A percentile compares a stretch with the other conserved stretches of the same genome.
phyloP scores from a whole-genome alignment of 208 protist genomes.

The Lotmaria passim region DNA sequence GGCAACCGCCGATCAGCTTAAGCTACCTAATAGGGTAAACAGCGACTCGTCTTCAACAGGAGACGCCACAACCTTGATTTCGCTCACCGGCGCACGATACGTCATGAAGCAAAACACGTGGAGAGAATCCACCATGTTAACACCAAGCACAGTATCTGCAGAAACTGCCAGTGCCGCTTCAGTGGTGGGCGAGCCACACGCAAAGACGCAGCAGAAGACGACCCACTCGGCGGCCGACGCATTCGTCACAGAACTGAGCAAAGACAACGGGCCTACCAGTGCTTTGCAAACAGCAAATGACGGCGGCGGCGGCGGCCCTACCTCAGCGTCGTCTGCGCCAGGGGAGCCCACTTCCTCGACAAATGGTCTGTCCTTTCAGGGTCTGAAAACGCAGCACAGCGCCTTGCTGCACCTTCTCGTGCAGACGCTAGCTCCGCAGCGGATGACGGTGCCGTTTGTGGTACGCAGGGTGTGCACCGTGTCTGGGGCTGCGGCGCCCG shows the following conservation, averaged over 20 bases:
- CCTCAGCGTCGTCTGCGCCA: no score
- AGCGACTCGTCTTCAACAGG: neutral
- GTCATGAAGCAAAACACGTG: constrained; percentile 26
- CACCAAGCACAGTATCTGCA: neutral
- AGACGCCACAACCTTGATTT: neutral
- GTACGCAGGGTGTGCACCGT: constrained; percentile 19
- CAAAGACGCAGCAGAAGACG: no score
- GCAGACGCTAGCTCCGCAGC: constrained; percentile 22
- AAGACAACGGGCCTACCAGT: no score
- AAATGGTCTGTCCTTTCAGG: constrained; percentile 1
- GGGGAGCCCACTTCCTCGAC: neutral
- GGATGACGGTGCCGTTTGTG: constrained; percentile 7
- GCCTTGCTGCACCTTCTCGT: constrained; percentile 29
- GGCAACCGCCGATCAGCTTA: neutral
- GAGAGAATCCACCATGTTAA: neutral
- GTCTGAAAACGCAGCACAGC: constrained; percentile 17
- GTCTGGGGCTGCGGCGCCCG: neutral
- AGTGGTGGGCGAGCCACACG: no score
- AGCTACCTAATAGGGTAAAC: neutral
- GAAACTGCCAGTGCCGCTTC: no score
- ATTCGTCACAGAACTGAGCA: neutral
- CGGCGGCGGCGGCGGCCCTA: no score
- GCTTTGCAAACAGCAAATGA: no score
- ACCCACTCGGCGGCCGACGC: no score
- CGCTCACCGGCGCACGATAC: neutral